Evolutionary conservation across 2,329 filamentous ascomycete species (phyloP).

Genomic region (Clarireedia hainanense): DNA sequence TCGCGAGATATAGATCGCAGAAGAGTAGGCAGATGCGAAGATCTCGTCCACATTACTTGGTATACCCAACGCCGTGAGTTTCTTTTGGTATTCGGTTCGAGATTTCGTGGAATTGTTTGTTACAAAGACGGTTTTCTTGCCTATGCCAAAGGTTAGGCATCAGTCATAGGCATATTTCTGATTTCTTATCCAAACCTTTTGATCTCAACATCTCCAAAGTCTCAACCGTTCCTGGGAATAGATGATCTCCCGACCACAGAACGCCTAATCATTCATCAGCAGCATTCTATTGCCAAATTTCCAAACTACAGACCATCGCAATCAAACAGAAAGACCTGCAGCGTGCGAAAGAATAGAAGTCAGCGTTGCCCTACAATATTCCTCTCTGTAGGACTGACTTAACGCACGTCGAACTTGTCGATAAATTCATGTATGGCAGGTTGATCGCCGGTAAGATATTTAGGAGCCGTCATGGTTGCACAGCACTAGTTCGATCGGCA

Average conservation of each 20-base stretch:
- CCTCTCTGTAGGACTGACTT: constrained; percentile 21
- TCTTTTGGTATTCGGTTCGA: constrained; percentile 84
- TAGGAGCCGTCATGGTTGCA: constrained; percentile 29
- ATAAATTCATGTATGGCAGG: constrained; percentile 75
- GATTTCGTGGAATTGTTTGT: constrained; percentile 99
- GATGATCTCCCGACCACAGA: constrained; percentile 88
- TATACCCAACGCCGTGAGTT: constrained; percentile 75
- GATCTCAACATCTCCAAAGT: constrained; percentile 76
- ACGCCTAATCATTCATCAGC: constrained; percentile 53
- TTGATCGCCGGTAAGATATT: constrained; percentile 71
- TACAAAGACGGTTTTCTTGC: constrained; percentile 89
- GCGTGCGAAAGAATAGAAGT: constrained; percentile 16
- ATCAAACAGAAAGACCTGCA: constrained; percentile 84
- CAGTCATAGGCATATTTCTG: neutral
- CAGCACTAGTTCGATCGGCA: neutral
- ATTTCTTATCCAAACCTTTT: constrained; percentile 45
- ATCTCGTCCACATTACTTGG: constrained; percentile 78
- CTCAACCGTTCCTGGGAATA: constrained; percentile 79
- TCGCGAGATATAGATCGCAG: constrained; percentile 89
- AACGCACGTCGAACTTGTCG: constrained; percentile 81
- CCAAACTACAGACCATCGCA: constrained; percentile 69
- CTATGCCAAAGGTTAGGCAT: constrained; percentile 36
- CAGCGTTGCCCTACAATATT: constrained; percentile 6
- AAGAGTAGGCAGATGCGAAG: constrained; percentile 86
- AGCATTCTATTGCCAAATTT: neutral